phyloP scores from a whole-genome alignment of 1,284 basidiomycete species.

The Cryptococcus amylolentus region DNA sequence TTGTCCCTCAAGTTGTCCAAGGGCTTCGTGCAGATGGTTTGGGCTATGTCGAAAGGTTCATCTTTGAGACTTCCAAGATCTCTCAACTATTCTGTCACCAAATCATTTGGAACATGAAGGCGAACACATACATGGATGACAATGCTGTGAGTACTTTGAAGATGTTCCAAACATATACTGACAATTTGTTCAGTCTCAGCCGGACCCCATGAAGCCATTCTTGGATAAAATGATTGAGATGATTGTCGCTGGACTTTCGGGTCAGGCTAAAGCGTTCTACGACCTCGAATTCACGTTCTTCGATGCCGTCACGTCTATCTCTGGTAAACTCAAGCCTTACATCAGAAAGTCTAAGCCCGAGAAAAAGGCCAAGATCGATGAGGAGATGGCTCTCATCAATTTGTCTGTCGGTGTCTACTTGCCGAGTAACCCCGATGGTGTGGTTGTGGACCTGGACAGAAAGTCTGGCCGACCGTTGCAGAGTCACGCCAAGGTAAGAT shows the following conservation, averaged over 20 bases:
- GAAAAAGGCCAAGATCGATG: conserved; percentile 99
- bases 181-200: conserved; percentile 18
- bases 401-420: conserved; percentile 94
- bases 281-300: conserved; percentile 96
- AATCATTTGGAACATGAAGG: conserved; percentile 99
- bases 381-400: conserved; percentile 95
- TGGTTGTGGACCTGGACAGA: conserved; percentile 93
- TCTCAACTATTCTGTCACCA: conserved; percentile 99
- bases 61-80: conserved; percentile 95
- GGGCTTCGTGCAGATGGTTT: conserved; percentile 82
- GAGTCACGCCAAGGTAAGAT: conserved; percentile 87
- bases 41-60: conserved; percentile 92
- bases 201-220: conserved; percentile 87
- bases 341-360: conserved; percentile 95
- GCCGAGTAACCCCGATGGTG: conserved; percentile 95
- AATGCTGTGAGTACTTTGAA: conserved; percentile 59
- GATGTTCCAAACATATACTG: background rate
- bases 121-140: conserved; percentile 94
- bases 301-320: conserved; percentile 93
- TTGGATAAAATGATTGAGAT: conserved; percentile 82
- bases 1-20: conserved; percentile 97
- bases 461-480: conserved; percentile 94
- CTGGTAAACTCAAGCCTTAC: conserved; percentile 93
- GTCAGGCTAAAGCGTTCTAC: conserved; percentile 88
- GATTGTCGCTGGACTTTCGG: conserved; percentile 81